Conservation (phyloP, 2,329 filamentous ascomycete genomes). For the Neodidymelliopsis sp. region DNA sequence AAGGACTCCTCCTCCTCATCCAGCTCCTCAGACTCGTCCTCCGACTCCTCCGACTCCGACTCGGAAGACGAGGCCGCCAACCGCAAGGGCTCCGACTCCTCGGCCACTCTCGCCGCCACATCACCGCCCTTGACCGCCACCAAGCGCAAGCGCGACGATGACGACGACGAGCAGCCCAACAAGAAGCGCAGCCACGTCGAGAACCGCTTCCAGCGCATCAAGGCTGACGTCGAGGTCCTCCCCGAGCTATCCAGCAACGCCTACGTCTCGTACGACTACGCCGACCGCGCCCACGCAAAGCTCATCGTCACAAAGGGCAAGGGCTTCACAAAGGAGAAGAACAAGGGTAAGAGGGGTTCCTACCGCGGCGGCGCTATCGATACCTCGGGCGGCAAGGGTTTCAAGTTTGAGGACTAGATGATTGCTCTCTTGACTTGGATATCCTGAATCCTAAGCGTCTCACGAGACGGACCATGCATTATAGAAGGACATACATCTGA, state of each 20-base stretch:
- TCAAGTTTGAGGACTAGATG: slow-evolving; percentile 87
- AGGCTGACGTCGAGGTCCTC: slow-evolving; percentile 72
- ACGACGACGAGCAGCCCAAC: slow-evolving; percentile 39
- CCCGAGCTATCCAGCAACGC: slow-evolving; percentile 77
- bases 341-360: slow-evolving; percentile 81
- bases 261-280: slow-evolving; percentile 86
- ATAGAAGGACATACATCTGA: slow-evolving; percentile 4
- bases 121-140: slow-evolving; percentile 43
- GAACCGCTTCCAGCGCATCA: slow-evolving; percentile 78
- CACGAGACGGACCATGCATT: too few species aligned
- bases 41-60: slow-evolving; percentile 29
- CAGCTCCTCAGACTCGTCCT: slow-evolving; percentile 26
- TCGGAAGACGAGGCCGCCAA: slow-evolving; percentile 25
- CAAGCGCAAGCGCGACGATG: slow-evolving; percentile 53
- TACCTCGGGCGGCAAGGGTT: slow-evolving; percentile 78
- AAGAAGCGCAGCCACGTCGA: slow-evolving; percentile 45
- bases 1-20: slow-evolving; percentile 32
- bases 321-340: slow-evolving; percentile 99
- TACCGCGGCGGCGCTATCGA: slow-evolving; percentile 92
- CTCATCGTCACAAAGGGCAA: slow-evolving; percentile 92
- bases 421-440: background rate
- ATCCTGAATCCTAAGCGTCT: too few species aligned
- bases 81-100: slow-evolving; percentile 52
- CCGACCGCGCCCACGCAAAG: slow-evolving; percentile 85
- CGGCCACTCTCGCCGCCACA: slow-evolving; percentile 43